Percentiles rank a stretch among this genome's conserved stretches.
phyloP scores from a whole-genome alignment of 73 alveolate genomes.

The Tetrahymena thermophila region DNA sequence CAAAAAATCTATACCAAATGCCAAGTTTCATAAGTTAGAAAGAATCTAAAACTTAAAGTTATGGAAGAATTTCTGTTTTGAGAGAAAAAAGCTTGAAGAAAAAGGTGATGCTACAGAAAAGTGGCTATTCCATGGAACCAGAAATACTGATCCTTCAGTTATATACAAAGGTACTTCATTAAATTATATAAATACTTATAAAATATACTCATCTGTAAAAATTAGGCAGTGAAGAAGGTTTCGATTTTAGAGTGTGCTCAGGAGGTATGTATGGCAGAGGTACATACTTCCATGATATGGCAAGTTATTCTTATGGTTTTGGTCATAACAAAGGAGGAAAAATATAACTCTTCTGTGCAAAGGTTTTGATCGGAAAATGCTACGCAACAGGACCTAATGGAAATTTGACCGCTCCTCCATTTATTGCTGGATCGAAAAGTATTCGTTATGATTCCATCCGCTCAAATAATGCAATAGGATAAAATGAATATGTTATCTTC shows the following conservation, averaged over 20 bases:
- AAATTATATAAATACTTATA: not conserved
- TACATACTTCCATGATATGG: not conserved
- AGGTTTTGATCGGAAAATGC: not conserved
- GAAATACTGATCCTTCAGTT: not conserved
- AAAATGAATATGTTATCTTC: not conserved
- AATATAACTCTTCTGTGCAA: not conserved
- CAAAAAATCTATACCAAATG: not conserved
- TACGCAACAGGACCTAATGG: not conserved
- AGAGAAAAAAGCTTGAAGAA: not conserved
- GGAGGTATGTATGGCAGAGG: constrained; percentile 4
- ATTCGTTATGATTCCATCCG: not conserved
- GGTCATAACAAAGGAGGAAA: not conserved
- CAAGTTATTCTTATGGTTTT: not conserved
- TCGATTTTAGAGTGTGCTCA: not conserved
- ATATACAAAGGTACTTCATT: not conserved
- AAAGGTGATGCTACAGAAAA: not conserved
- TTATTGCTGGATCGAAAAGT: not conserved
- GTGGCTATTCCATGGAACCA: not conserved
- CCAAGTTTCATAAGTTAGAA: not conserved
- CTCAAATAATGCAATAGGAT: not conserved
- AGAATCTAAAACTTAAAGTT: not conserved
- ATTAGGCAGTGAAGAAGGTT: not conserved
- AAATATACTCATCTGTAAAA: not conserved
- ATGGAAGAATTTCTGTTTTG: not conserved
- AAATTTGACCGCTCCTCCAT: not conserved